Evolutionary conservation across 2,329 filamentous ascomycete genomes (phyloP).

Genomic region (Aspergillus unguis): DNA sequence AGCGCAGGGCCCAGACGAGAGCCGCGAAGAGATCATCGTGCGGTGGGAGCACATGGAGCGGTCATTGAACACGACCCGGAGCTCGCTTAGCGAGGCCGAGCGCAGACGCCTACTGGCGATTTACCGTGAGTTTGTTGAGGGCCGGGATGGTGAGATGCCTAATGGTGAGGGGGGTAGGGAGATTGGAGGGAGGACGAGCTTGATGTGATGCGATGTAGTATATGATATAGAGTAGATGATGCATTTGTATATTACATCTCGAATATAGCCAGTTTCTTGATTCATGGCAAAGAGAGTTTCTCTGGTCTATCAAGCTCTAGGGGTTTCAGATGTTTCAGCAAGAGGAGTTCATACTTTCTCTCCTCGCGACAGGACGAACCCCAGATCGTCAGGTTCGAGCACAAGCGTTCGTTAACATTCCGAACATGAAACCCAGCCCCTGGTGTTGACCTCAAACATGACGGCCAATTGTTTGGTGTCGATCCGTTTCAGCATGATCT

Average conservation of each 20-base stretch:
- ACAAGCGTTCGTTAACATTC: too few relatives aligned
- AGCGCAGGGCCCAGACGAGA: slow-evolving; percentile 29
- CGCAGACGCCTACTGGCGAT: slow-evolving; percentile 70
- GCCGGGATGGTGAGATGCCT: slow-evolving; percentile 90
- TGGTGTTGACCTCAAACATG: too few relatives aligned
- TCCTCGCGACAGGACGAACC: too few relatives aligned
- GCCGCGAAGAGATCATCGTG: slow-evolving; percentile 70
- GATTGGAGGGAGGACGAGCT: slow-evolving; percentile 83
- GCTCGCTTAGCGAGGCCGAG: slow-evolving; percentile 80
- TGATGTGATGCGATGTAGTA: slow-evolving; percentile 86
- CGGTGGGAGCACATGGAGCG: slow-evolving; percentile 78
- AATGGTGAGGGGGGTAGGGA: slow-evolving; percentile 89
- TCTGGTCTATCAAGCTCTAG: too few relatives aligned
- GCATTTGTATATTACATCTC: slow-evolving; percentile 5
- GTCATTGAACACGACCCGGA: slow-evolving; percentile 71
- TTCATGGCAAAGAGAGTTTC: too few relatives aligned
- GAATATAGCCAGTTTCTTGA: too few relatives aligned
- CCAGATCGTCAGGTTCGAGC: too few relatives aligned
- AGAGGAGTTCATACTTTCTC: too few relatives aligned
- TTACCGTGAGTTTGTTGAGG: slow-evolving; percentile 89
- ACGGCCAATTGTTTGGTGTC: too few relatives aligned
- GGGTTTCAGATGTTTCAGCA: too few relatives aligned
- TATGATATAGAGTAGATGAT: slow-evolving; percentile 1
- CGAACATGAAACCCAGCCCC: too few relatives aligned
- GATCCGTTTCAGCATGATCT: too few relatives aligned